Conservation (phyloP, 225 moss, liverwort and hornwort genomes). For the Physcomitrellopsis africana region DNA sequence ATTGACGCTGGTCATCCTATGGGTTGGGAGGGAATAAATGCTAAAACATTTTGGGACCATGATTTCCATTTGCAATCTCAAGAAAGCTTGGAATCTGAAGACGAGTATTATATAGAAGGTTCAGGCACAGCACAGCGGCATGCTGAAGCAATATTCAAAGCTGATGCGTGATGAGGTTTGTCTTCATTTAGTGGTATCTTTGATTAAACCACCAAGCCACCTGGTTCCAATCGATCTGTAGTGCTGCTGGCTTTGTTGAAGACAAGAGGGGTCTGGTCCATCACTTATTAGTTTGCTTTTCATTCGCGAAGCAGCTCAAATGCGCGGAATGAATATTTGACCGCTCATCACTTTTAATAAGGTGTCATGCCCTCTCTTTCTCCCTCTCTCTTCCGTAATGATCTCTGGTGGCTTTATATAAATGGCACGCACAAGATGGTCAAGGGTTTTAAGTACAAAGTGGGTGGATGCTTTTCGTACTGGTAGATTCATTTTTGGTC, state of each 20-base stretch:
- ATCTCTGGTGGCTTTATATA: conserved; percentile 26
- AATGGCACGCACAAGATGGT: conserved; percentile 25
- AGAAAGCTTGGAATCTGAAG: conserved; percentile 74
- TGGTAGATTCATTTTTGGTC: conserved; percentile 35
- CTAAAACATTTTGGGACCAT: conserved; percentile 63
- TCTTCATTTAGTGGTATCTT: conserved; percentile 30
- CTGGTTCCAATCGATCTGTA: conserved; percentile 26
- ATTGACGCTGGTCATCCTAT: conserved; percentile 64
- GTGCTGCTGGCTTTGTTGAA: conserved; percentile 22
- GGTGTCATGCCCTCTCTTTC: conserved; percentile 2
- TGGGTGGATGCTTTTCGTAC: conserved; percentile 31
- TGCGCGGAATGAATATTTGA: conserved; percentile 16
- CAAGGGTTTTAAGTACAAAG: conserved; percentile 21
- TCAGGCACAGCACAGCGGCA: conserved; percentile 64
- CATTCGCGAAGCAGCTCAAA: conserved; percentile 25
- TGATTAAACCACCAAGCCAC: conserved; percentile 22
- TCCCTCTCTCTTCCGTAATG: no score
- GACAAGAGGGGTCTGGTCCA: conserved; percentile 22
- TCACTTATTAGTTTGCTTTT: conserved; percentile 25
- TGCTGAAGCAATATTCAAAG: conserved; percentile 73
- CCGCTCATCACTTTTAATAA: conserved; percentile 28
- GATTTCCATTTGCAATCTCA: conserved; percentile 75
- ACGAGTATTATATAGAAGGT: conserved; percentile 65
- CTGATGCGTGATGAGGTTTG: conserved; percentile 58
- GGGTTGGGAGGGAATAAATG: conserved; percentile 72